Conservation (phyloP, 2,329 filamentous ascomycete genomes). For the Pseudogymnoascus sp. region DNA sequence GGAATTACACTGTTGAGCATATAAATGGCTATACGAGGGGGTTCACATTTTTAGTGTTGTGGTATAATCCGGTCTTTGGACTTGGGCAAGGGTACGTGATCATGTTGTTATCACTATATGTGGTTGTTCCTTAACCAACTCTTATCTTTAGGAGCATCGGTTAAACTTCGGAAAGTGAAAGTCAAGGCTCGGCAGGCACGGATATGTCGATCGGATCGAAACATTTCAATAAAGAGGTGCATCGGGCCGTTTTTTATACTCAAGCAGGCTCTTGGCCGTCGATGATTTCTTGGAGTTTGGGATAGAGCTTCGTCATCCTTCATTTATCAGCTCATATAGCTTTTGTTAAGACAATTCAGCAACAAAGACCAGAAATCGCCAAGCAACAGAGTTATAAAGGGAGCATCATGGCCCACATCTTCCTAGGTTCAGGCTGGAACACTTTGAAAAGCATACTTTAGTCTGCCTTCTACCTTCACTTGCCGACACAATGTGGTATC, state of each 20-base stretch:
- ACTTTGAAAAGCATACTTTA: neutral
- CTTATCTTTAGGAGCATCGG: neutral
- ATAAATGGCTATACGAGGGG: too few relatives aligned
- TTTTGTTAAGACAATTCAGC: neutral
- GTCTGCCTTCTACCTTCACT: neutral
- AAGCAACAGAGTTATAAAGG: neutral
- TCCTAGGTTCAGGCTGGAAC: neutral
- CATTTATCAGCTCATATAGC: neutral
- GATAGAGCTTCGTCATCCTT: neutral
- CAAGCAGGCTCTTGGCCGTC: neutral
- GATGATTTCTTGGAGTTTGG: neutral
- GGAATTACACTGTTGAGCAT: neutral
- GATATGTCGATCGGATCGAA: neutral
- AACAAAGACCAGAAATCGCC: neutral
- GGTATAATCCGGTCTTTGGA: too few relatives aligned
- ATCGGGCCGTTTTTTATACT: neutral
- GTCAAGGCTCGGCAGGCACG: too few relatives aligned
- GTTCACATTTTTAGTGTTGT: too few relatives aligned
- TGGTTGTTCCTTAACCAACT: neutral
- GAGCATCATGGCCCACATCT: neutral
- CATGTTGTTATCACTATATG: neutral
- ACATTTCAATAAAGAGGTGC: neutral
- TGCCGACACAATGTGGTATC: neutral
- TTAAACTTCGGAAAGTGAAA: neutral
- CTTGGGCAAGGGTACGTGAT: neutral